Evolutionary conservation across 345 rosid genomes (phyloP).

Genomic region (Pelargonium nanum): DNA sequence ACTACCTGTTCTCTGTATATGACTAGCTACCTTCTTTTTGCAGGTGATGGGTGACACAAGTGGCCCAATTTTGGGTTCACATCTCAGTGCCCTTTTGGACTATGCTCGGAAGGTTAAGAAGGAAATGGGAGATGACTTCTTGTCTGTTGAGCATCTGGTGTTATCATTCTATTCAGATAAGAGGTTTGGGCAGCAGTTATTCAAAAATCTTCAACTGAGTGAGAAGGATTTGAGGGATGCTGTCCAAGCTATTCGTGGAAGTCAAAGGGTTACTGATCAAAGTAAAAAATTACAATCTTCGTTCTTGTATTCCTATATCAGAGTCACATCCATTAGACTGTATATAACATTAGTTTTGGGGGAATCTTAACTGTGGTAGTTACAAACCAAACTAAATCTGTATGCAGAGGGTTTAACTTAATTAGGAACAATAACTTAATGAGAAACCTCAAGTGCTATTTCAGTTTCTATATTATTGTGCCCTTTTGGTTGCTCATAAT

Average conservation of each 20-base stretch:
- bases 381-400: too few species aligned
- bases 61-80: slow-evolving; percentile 54
- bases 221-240: slow-evolving; percentile 63
- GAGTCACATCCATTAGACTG: not conserved
- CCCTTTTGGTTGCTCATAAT: not conserved
- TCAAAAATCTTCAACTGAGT: slow-evolving; percentile 39
- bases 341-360: too few species aligned
- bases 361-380: not conserved
- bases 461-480: not conserved
- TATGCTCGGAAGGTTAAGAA: slow-evolving; percentile 52
- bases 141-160: slow-evolving; percentile 75
- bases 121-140: slow-evolving; percentile 69
- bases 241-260: slow-evolving; percentile 61
- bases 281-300: slow-evolving; percentile 23
- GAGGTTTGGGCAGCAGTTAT: slow-evolving; percentile 66
- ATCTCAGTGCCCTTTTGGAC: slow-evolving; percentile 42
- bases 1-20: too few species aligned
- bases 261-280: slow-evolving; percentile 86
- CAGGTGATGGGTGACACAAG: slow-evolving; percentile 65
- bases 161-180: slow-evolving; percentile 55
- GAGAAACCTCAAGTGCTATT: not conserved
- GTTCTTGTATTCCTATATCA: not conserved
- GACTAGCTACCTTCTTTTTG: not conserved
- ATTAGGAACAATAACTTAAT: not conserved
- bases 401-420: not conserved